These are phyloP conservation scores for Lachnellula occidentalis DNA, from an alignment of 2,329 filamentous ascomycete species.

Conservation along the genomic window DNA sequence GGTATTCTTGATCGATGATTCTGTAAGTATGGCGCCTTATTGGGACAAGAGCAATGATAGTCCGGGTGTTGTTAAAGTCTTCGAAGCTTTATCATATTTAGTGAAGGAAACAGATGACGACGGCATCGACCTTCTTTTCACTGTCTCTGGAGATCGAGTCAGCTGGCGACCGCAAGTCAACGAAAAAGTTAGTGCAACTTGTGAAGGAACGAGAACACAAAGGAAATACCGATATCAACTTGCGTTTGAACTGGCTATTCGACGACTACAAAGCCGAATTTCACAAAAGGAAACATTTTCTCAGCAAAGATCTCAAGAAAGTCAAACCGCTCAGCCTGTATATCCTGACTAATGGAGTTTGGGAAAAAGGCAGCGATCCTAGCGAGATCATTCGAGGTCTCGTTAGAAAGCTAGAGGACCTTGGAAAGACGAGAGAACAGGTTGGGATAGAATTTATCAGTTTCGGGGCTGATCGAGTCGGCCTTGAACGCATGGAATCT, in stretches of 20 bases:
- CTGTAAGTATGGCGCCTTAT: conserved; percentile 2
- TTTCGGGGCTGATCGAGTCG: conserved; percentile 10
- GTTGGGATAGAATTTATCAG: conserved; percentile 21
- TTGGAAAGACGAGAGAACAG: not conserved
- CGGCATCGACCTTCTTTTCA: conserved; percentile 13
- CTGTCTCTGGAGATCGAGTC: not conserved
- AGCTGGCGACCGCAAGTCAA: conserved; percentile 2
- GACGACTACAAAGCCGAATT: conserved; percentile 5
- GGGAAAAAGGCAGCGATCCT: conserved; percentile 3
- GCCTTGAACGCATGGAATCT: conserved; percentile 1
- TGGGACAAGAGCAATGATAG: conserved; percentile 1
- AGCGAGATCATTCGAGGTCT: conserved; percentile 1
- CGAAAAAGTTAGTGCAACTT: not conserved
- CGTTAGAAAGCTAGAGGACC: conserved; percentile 1
- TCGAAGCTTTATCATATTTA: conserved; percentile 9
- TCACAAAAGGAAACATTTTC: not conserved
- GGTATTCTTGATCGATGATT: conserved; percentile 16
- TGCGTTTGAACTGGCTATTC: conserved; percentile 1
- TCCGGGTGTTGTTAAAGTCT: not conserved
- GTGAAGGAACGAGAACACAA: not conserved
- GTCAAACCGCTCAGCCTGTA: conserved; percentile 12
- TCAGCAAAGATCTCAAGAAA: not conserved
- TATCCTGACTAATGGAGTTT: conserved; percentile 16
- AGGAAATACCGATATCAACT: conserved; percentile 7
- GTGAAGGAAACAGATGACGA: conserved; percentile 9